Evolutionary conservation across 768 basidiomycete genomes (phyloP), one percentile per base, ranked within the genome.

Genomic region (Strobilomyces dryophilus): DNA sequence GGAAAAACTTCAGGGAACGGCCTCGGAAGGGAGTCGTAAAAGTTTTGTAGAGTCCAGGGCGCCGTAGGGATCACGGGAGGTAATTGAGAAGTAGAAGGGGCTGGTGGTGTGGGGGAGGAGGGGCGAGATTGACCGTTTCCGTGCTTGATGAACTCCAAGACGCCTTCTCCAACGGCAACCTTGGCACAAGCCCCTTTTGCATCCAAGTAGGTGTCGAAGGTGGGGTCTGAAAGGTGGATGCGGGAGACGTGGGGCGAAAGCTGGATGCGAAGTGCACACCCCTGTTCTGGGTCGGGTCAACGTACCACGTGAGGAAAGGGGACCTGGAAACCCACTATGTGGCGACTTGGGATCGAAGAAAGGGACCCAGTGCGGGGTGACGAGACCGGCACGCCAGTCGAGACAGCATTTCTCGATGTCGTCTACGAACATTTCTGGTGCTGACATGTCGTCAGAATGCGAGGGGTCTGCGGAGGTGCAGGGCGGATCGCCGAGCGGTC

Each of bases 21-120:
- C 42, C 76, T 75, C 1, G 86, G 85, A 42, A 89, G 76, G 14
- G 79, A 65, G n/a, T 84, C 84, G 59, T 78, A 85, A 65, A 83
- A 88, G 1, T 67, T 66, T 54, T 84, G 82, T 1, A 89, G 66
- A 0, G 76, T 73, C 39, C 75, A 66, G 3, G 70, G 67, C 17
- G 56, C 52, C 20, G 51, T 61, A 35, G 47, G 37, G 8, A 52
- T 49, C 3, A 51, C 40, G 2, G 53, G 48, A 24, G 49, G 48
- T 4, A 51, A 37, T 2, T 48, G 54, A 10, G 58, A 53, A 27
- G 55, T 49, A 27, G 51, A 49, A 20, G 44, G 27, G 34, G 41
- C 15, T 10, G 53, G 27, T 1, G 49, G 55, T 17, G 31, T 4
- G 27, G 67, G 63, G 7, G 68, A 64, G 4, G 69, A 55, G 5